Conservation (phyloP, 2,329 filamentous ascomycete genomes). For the Colletotrichum tabaci region DNA sequence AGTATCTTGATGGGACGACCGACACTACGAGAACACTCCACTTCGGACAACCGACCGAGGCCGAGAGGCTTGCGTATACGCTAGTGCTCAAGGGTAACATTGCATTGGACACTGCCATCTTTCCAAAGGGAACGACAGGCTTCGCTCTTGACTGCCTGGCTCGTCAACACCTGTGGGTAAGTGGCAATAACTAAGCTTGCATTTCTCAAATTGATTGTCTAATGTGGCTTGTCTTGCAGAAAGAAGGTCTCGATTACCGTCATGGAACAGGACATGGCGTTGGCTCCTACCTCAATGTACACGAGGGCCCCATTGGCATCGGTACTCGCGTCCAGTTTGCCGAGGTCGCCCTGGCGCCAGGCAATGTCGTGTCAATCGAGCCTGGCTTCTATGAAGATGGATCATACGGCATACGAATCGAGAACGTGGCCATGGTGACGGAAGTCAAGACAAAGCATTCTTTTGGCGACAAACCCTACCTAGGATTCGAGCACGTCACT, state of each 20-base stretch:
- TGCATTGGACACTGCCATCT: slow-evolving; percentile 86
- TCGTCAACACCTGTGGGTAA: slow-evolving; percentile 91
- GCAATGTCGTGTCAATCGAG: slow-evolving; percentile 96
- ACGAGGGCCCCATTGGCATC: slow-evolving; percentile 97
- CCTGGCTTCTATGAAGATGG: slow-evolving; percentile 98
- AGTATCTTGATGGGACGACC: slow-evolving; percentile 95
- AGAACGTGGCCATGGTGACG: slow-evolving; percentile 93
- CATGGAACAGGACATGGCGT: slow-evolving; percentile 98
- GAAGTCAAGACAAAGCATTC: slow-evolving; percentile 89
- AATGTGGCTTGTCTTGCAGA: slow-evolving; percentile 53
- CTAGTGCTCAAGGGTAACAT: slow-evolving; percentile 96
- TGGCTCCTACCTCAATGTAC: slow-evolving; percentile 95
- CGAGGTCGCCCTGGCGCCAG: slow-evolving; percentile 89
- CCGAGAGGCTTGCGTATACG: slow-evolving; percentile 92
- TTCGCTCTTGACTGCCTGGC: slow-evolving; percentile 92
- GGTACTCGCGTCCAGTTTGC: slow-evolving; percentile 92
- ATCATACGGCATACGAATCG: slow-evolving; percentile 93
- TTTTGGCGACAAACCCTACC: slow-evolving; percentile 94
- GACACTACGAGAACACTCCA: slow-evolving; percentile 96
- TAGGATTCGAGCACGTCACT: slow-evolving; percentile 97
- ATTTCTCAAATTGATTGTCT: slow-evolving; percentile 38
- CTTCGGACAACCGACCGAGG: slow-evolving; percentile 86
- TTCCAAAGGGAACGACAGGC: slow-evolving; percentile 95
- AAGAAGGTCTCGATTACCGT: slow-evolving; percentile 90
- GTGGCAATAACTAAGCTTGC: slow-evolving; percentile 44